phyloP scores from a whole-genome alignment of 2,329 filamentous ascomycete species.

The Westerdykella aurantiaca region DNA sequence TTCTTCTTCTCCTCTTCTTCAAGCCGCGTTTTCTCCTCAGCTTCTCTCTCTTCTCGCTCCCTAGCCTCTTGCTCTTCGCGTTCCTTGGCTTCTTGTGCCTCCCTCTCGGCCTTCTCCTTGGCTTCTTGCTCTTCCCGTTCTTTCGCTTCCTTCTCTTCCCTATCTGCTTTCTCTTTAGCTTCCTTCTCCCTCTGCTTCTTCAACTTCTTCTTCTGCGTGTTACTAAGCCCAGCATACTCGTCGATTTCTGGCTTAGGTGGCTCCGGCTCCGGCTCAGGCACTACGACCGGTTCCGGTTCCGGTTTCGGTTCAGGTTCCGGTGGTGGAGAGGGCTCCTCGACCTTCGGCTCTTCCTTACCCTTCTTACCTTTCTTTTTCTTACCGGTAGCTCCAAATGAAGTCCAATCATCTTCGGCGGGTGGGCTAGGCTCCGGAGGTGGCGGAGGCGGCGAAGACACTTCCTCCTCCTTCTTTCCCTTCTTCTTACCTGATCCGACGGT shows the following conservation, averaged over 20 bases:
- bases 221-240: conserved; percentile 22
- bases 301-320: conserved; percentile 33
- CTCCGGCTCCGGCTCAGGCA: neutral
- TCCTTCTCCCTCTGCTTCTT: conserved; percentile 36
- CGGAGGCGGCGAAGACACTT: conserved; percentile 1
- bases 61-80: conserved; percentile 16
- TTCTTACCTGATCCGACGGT: conserved; percentile 13
- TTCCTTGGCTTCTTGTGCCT: conserved; percentile 17
- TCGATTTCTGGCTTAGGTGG: conserved; percentile 3
- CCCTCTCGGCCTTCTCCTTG: conserved; percentile 14
- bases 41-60: conserved; percentile 19
- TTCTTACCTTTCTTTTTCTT: conserved; percentile 27
- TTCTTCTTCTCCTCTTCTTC: conserved; percentile 17
- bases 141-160: conserved; percentile 13
- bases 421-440: neutral
- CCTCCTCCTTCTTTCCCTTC: conserved; percentile 3
- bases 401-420: conserved; percentile 12
- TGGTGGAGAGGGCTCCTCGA: conserved; percentile 16
- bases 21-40: conserved; percentile 10
- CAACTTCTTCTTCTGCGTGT: conserved; percentile 26
- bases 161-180: conserved; percentile 15
- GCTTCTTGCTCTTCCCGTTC: conserved; percentile 18
- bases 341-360: conserved; percentile 12
- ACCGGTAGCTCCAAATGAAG: conserved; percentile 7
- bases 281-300: conserved; percentile 35